A percentile compares a stretch with the other conserved stretches of the same genome.
phyloP scores from a whole-genome alignment of 2,329 filamentous ascomycete species.

The Paecilomyces sp. region DNA sequence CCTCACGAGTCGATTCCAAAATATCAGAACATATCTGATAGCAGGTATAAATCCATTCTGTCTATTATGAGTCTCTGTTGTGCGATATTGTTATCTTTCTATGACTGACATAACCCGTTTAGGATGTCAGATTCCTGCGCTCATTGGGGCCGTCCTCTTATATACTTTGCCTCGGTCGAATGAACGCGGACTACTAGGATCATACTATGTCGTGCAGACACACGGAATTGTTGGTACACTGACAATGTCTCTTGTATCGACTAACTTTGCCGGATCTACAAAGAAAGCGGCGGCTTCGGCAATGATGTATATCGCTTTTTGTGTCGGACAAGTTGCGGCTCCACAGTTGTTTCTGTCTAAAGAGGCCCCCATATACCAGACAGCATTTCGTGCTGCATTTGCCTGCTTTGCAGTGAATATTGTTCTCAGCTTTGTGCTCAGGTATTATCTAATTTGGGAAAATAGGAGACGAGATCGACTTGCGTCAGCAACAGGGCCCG shows the following conservation, averaged over 20 bases:
- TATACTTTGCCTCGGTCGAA: background rate
- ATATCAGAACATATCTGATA: background rate
- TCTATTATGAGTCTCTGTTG: background rate
- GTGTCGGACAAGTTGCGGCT: conserved; percentile 45
- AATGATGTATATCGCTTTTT: conserved; percentile 46
- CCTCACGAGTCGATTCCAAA: background rate
- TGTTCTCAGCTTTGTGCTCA: conserved; percentile 28
- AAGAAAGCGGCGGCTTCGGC: conserved; percentile 52
- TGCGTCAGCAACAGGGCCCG: background rate
- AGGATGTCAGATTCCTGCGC: background rate
- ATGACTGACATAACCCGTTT: background rate
- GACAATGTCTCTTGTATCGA: conserved; percentile 39
- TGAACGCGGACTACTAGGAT: background rate
- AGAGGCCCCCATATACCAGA: conserved; percentile 43
- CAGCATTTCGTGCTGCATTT: conserved; percentile 47
- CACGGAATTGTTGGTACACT: conserved; percentile 14
- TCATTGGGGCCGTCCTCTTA: background rate
- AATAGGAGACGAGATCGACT: conserved; percentile 27
- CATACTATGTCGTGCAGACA: background rate
- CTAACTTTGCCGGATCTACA: conserved; percentile 47
- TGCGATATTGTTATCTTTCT: background rate
- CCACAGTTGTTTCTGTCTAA: conserved; percentile 44
- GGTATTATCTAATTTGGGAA: conserved; percentile 30
- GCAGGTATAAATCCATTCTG: background rate
- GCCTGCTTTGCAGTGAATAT: conserved; percentile 46